A percentile compares a stretch with the other conserved stretches of the same genome.
Evolutionary conservation across 495 filamentous ascomycete species (phyloP).

Genomic region (Trichoderma reesei): DNA sequence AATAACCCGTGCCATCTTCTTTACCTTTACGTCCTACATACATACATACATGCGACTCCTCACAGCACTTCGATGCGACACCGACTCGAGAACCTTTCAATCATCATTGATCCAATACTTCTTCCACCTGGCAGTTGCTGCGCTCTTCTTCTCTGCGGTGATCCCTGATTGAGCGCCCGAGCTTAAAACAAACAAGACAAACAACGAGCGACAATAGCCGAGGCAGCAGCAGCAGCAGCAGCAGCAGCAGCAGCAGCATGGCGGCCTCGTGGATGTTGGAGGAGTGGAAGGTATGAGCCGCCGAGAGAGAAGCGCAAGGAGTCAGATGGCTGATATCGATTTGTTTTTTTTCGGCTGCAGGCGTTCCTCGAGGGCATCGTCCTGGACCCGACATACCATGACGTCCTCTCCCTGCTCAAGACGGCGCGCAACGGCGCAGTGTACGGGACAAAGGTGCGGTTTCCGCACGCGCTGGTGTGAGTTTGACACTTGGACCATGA

Average conservation of each 20-base stretch:
- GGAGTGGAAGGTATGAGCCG: slow-evolving; percentile 4
- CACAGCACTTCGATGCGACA: too few relatives aligned
- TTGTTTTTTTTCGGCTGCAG: too few relatives aligned
- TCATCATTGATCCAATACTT: not conserved
- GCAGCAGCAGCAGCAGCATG: slow-evolving; percentile 5
- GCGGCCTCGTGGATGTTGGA: slow-evolving; percentile 6
- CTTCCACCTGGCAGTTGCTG: not conserved
- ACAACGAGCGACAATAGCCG: not conserved
- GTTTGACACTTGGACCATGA: too few relatives aligned
- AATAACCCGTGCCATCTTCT: too few relatives aligned
- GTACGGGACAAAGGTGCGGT: slow-evolving; percentile 96
- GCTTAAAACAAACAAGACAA: not conserved
- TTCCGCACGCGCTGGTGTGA: slow-evolving; percentile 94
- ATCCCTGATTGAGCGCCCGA: not conserved
- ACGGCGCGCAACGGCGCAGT: slow-evolving; percentile 91
- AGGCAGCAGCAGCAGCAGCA: not conserved
- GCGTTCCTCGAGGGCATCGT: slow-evolving; percentile 55
- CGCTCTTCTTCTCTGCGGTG: too few relatives aligned
- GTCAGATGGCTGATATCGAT: not conserved
- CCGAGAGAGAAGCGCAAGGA: not conserved
- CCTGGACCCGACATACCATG: slow-evolving; percentile 74
- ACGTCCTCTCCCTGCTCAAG: slow-evolving; percentile 75
- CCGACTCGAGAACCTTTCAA: too few relatives aligned
- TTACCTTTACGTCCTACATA: too few relatives aligned
- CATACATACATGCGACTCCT: too few relatives aligned